Conservation (phyloP, 2,329 filamentous ascomycete genomes). For the Elsinoe ampelina region DNA sequence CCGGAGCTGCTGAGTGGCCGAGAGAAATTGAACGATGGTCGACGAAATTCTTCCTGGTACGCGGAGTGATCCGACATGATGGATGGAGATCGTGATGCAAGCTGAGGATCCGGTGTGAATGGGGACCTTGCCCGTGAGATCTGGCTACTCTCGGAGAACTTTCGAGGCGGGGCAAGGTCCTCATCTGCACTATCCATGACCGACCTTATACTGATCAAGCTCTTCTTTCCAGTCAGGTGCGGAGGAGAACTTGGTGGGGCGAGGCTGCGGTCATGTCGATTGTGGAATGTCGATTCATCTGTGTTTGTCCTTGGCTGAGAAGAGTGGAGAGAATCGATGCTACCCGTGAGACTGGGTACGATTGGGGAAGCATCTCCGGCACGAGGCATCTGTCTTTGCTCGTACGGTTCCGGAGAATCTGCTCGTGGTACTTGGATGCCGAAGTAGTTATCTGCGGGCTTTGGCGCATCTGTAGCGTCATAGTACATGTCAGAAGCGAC, state of each 20-base stretch:
- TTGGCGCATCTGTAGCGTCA: neutral
- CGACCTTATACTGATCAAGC: conserved; percentile 38
- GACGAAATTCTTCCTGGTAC: conserved; percentile 46
- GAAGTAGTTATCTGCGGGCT: conserved; percentile 30
- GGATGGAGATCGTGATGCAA: conserved; percentile 70
- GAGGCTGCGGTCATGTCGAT: conserved; percentile 25
- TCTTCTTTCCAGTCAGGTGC: conserved; percentile 34
- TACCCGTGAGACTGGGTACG: conserved; percentile 28
- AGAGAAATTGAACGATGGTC: conserved; percentile 87
- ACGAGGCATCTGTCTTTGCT: conserved; percentile 29
- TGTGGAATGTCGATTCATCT: conserved; percentile 27
- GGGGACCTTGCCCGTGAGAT: conserved; percentile 53
- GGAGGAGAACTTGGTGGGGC: conserved; percentile 28
- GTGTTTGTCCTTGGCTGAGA: conserved; percentile 34
- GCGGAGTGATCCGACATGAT: conserved; percentile 71
- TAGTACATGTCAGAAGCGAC: conserved; percentile 3
- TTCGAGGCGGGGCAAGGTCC: conserved; percentile 61
- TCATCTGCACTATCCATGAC: conserved; percentile 53
- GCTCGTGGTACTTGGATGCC: conserved; percentile 33
- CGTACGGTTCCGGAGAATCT: conserved; percentile 36
- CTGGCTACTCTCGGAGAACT: conserved; percentile 64
- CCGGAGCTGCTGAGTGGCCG: conserved; percentile 68
- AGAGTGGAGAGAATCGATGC: conserved; percentile 28
- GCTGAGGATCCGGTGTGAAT: conserved; percentile 52
- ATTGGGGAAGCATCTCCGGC: conserved; percentile 37